Evolutionary conservation across 139 green algal species (phyloP).

Genomic region (Chlorella sp.): DNA sequence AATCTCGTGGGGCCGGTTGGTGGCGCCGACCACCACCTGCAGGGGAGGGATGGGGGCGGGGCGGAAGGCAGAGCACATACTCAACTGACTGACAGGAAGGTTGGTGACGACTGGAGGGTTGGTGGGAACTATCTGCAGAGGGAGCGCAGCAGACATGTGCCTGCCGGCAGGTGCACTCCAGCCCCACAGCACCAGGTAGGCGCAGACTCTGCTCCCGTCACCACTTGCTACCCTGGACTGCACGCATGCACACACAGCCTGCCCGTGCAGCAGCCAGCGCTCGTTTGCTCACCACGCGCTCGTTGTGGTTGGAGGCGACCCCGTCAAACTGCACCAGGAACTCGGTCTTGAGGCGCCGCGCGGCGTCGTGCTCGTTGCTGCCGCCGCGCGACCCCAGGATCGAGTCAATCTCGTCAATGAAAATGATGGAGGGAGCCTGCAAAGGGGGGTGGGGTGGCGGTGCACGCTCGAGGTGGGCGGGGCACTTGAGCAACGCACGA

Average conservation of each 20-base stretch:
- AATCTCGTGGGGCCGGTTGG: constrained; percentile 49
- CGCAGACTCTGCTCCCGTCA: too few species aligned
- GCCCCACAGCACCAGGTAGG: too few species aligned
- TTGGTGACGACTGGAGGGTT: too few species aligned
- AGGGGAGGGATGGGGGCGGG: not conserved
- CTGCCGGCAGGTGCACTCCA: too few species aligned
- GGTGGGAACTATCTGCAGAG: too few species aligned
- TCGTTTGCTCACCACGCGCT: constrained; percentile 19
- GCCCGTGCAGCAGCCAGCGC: too few species aligned
- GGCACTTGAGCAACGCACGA: too few species aligned
- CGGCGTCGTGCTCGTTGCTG: constrained; percentile 87
- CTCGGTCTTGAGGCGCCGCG: constrained; percentile 92
- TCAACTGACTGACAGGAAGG: not conserved
- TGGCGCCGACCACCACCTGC: constrained; percentile 43
- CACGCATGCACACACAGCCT: too few species aligned
- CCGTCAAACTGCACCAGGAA: constrained; percentile 81
- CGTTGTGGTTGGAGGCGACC: constrained; percentile 11
- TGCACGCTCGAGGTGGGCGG: too few species aligned
- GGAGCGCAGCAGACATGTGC: not conserved
- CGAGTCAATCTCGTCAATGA: constrained; percentile 87
- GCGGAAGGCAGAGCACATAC: not conserved
- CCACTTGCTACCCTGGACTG: too few species aligned
- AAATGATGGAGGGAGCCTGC: constrained; percentile 75
- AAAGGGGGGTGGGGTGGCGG: too few species aligned
- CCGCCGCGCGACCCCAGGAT: constrained; percentile 40